phyloP scores from a whole-genome alignment of 768 basidiomycete genomes.

The Bullera alba region DNA sequence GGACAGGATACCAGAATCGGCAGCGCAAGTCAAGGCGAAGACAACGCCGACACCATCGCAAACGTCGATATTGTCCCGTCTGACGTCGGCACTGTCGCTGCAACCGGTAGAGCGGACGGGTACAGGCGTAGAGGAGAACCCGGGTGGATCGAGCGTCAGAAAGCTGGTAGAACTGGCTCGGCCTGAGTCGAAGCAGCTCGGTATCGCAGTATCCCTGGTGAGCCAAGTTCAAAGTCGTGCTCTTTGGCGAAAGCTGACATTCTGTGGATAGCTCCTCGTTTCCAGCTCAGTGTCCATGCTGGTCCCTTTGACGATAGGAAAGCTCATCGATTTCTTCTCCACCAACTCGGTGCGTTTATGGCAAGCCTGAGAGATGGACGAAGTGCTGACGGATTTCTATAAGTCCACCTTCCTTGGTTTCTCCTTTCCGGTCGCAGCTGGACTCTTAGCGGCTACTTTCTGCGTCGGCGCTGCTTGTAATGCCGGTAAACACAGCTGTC shows the following conservation, averaged over 20 bases:
- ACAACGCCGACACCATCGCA: too few relatives aligned
- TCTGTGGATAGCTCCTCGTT: constrained; percentile 62
- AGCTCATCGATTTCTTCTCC: constrained; percentile 86
- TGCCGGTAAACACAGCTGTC: constrained; percentile 54
- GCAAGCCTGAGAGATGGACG: neutral
- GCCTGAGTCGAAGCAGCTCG: constrained; percentile 71
- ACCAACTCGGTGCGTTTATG: constrained; percentile 57
- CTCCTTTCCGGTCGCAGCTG: constrained; percentile 72
- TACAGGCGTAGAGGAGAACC: neutral
- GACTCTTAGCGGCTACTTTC: constrained; percentile 64
- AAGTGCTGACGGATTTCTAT: neutral
- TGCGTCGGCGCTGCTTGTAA: constrained; percentile 83
- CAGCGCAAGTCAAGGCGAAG: too few relatives aligned
- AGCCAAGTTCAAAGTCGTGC: constrained; percentile 19
- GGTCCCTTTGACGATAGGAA: constrained; percentile 86
- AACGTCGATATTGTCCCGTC: neutral
- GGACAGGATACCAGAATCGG: too few relatives aligned
- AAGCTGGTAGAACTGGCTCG: constrained; percentile 63
- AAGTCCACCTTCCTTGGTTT: constrained; percentile 64
- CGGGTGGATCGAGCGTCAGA: constrained; percentile 22
- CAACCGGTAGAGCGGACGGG: neutral
- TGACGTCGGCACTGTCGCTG: neutral
- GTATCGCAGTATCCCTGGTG: constrained; percentile 61
- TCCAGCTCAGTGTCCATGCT: constrained; percentile 88
- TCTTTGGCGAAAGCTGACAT: constrained; percentile 4